A percentile compares a stretch with the other conserved stretches of the same genome.
phyloP scores from a whole-genome alignment of 202 grass and related monocot genomes.

The Musa balbisiana region DNA sequence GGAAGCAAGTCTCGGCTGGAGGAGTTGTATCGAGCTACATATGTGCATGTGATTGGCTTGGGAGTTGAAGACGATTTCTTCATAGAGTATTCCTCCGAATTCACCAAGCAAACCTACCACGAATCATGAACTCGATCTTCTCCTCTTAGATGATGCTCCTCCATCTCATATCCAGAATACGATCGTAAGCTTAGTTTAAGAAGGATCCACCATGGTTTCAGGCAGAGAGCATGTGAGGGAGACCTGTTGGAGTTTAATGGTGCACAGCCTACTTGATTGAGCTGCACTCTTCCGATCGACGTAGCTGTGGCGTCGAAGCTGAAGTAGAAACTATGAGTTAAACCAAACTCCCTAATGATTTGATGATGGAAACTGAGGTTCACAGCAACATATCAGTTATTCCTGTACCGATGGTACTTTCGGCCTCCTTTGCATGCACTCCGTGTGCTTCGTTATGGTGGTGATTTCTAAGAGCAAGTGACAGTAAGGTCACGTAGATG shows the following conservation, averaged over 20 bases:
- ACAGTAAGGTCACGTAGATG: no score
- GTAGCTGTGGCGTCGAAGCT: background rate
- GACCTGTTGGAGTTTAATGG: background rate
- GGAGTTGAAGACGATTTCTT: background rate
- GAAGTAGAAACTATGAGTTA: background rate
- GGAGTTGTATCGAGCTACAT: background rate
- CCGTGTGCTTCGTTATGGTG: background rate
- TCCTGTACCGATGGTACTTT: background rate
- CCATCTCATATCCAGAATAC: background rate
- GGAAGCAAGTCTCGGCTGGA: conserved; percentile 52
- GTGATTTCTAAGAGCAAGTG: background rate
- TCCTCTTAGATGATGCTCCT: background rate
- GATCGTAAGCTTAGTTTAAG: background rate
- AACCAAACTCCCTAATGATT: background rate
- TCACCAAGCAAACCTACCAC: no score
- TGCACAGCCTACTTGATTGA: background rate
- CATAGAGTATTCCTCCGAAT: background rate
- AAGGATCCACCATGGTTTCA: no score
- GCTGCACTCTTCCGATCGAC: background rate
- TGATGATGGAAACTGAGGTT: background rate
- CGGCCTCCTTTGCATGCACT: background rate
- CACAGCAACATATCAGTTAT: background rate
- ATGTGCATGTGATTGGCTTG: background rate
- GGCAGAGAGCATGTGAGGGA: background rate
- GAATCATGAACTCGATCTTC: background rate